Evolutionary conservation across 208 protist species (phyloP), one percentile per base, ranked within the genome.

Genomic region (Tritrichomonas foetus): DNA sequence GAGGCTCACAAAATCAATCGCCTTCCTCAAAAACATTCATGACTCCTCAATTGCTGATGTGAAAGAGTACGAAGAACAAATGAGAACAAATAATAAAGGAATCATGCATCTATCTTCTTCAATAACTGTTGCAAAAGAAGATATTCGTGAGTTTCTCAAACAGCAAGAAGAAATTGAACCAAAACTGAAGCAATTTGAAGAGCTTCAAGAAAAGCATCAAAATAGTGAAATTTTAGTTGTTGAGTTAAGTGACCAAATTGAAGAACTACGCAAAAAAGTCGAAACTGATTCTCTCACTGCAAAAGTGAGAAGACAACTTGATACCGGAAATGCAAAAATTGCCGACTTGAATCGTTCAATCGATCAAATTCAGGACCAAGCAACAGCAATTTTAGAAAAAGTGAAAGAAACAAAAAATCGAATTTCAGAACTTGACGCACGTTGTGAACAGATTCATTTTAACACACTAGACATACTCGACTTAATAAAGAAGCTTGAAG

Each of bases 81-180:
- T 53, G 47, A 53, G 47, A 57, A 39, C 47, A 1, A 89, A 89
- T 89, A 53, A 61, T n/a, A 89, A 89, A 39, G 47, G 78, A n/a
- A 89, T 89, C 16, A 9, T 20, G 3, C 47, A 89, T 16, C 47
- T 89, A 53, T 57, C 78, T 57, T 89, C 78, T 3, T 89, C 78
- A 53, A 89, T 89, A 16, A 57, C 41, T 14, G 39, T 57, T 57
- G 78, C 78, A 61, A 89, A 89, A 89, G 78, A 89, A 89, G 78
- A 53, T 57, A 89, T 89, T 61, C 39, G 47, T 22, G 78, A 89
- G n/a, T 57, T 89, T 30, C 53, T 20, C 33, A 33, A 89, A 89
- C 47, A 57, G 39, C 30, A 57, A 27, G 16, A 89, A 53, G 27
- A 57, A n/a, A 89, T 89, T 5, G 47, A 57, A 16, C 78, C 78